Evolutionary conservation across 2,329 filamentous ascomycete species (phyloP).

Genomic region (Pseudophaeomoniella oleicola): DNA sequence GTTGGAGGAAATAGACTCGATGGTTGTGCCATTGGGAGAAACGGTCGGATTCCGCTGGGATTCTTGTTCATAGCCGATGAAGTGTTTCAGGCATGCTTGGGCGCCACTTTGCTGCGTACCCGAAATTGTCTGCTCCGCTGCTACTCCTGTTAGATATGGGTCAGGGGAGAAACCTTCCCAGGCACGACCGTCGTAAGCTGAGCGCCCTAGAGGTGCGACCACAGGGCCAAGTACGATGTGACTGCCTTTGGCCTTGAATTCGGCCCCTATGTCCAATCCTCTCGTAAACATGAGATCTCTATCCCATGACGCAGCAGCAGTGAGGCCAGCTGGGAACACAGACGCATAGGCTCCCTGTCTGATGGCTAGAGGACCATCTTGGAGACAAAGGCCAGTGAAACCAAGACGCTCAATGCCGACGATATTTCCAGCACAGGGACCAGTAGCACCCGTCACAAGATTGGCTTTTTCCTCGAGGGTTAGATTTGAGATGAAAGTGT

Average conservation of each 20-base stretch:
- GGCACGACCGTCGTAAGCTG: constrained; percentile 25
- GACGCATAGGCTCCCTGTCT: constrained; percentile 26
- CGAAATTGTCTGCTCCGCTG: constrained; percentile 23
- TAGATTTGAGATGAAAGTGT: constrained; percentile 5
- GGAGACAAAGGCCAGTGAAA: constrained; percentile 25
- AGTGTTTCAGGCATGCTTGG: constrained; percentile 36
- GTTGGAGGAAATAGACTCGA: constrained; percentile 36
- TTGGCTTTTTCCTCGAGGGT: constrained; percentile 10
- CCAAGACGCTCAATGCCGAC: constrained; percentile 18
- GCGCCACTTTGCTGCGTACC: constrained; percentile 25
- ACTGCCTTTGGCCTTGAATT: constrained; percentile 40
- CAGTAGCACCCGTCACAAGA: constrained; percentile 7
- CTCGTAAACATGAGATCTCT: constrained; percentile 36
- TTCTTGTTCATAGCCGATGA: constrained; percentile 49
- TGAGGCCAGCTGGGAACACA: constrained; percentile 26
- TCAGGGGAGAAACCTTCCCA: constrained; percentile 31
- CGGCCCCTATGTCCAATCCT: constrained; percentile 38
- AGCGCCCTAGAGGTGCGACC: constrained; percentile 27
- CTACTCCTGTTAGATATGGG: constrained; percentile 26
- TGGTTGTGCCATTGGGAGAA: too few relatives aligned
- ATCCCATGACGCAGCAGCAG: constrained; percentile 37
- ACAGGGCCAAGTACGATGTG: constrained; percentile 29
- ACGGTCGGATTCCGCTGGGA: constrained; percentile 11
- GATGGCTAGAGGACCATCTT: constrained; percentile 27
- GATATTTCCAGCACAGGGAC: constrained; percentile 22